phyloP scores from a whole-genome alignment of 2,329 filamentous ascomycete species.

The Didymella arachidicola region DNA sequence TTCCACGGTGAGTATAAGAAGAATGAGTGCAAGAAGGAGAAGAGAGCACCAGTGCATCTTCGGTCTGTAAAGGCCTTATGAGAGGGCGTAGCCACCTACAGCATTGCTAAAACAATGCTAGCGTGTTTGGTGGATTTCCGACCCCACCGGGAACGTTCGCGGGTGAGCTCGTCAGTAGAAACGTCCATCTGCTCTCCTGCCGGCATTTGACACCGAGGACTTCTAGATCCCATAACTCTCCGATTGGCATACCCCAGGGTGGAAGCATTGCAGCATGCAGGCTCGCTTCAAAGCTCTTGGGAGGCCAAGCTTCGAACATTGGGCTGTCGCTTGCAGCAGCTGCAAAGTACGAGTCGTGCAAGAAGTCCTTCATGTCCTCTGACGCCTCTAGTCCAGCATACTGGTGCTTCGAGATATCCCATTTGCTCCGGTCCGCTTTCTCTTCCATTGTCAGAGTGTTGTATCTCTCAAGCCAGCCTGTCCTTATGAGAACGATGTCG shows the following conservation, averaged over 20 bases:
- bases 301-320: not conserved
- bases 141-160: conserved; percentile 38
- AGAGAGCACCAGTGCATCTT: not conserved
- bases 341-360: conserved; percentile 68
- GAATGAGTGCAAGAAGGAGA: not conserved
- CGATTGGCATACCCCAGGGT: conserved; percentile 44
- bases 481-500: conserved; percentile 45
- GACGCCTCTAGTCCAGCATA: conserved; percentile 76
- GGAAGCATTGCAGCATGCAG: conserved; percentile 36
- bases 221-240: conserved; percentile 50
- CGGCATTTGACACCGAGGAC: conserved; percentile 39
- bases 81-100: not conserved
- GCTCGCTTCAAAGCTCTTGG: not conserved
- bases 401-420: conserved; percentile 26
- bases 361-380: conserved; percentile 80
- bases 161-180: conserved; percentile 66
- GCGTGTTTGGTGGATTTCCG: conserved; percentile 40
- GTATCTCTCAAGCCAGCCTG: conserved; percentile 34
- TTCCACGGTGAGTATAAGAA: not conserved
- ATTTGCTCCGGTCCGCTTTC: conserved; percentile 13
- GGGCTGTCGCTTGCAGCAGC: conserved; percentile 10
- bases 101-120: conserved; percentile 29
- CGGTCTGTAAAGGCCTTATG: not conserved
- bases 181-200: conserved; percentile 47
- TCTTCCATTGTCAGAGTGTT: conserved; percentile 22